These are phyloP conservation scores for Lindgomyces ingoldianus DNA, from an alignment of 495 filamentous ascomycete genomes.

Conservation along the genomic window DNA sequence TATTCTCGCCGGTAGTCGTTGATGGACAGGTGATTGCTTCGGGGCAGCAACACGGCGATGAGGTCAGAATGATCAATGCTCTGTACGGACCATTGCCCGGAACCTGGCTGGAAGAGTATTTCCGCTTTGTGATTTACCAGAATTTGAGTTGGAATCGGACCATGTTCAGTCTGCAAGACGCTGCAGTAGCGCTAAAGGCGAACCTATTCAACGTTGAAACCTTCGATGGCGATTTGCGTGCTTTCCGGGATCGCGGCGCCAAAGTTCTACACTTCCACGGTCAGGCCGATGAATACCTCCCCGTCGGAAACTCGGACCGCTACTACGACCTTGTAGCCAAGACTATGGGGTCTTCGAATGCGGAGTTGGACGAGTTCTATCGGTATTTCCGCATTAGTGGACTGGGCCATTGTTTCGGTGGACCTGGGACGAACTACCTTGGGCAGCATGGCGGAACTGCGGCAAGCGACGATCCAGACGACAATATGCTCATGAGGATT, in stretches of 20 bases:
- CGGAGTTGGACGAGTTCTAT: constrained; percentile 23
- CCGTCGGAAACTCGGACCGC: not conserved
- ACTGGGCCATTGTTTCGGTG: constrained; percentile 13
- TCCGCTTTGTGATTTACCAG: not conserved
- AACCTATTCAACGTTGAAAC: constrained; percentile 10
- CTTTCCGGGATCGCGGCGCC: constrained; percentile 15
- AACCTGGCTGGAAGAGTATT: constrained; percentile 3
- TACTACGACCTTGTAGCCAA: constrained; percentile 8
- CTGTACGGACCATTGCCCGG: not conserved
- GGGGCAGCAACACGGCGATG: constrained; percentile 1
- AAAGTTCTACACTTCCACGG: constrained; percentile 27
- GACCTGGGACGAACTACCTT: not conserved
- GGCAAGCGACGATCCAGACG: constrained; percentile 2
- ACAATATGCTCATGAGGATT: constrained; percentile 19
- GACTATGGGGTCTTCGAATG: not conserved
- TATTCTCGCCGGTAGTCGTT: constrained; percentile 3
- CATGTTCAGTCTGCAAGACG: not conserved
- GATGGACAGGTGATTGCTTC: not conserved
- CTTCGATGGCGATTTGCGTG: constrained; percentile 6
- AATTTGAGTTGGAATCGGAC: constrained; percentile 1
- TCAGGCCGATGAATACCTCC: not conserved
- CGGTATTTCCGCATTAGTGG: constrained; percentile 14
- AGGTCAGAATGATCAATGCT: not conserved
- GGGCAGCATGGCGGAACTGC: not conserved
- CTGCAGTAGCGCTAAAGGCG: not conserved